phyloP scores from a whole-genome alignment of 441 rosid species.

The Pelargonium citronellum region DNA sequence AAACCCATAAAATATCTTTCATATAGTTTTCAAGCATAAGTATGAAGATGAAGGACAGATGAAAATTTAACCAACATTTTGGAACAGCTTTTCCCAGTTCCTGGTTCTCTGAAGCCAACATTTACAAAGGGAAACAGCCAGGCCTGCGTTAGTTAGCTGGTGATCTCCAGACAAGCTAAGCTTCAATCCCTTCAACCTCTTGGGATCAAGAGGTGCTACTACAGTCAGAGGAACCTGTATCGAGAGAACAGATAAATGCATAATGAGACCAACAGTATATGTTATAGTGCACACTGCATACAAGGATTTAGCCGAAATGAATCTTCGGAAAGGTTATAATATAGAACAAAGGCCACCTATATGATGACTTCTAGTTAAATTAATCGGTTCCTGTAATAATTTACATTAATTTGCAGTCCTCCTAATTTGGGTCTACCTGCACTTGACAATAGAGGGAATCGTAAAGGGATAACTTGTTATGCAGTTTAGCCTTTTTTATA shows the following conservation, averaged over 20 bases:
- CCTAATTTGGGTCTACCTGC: not conserved
- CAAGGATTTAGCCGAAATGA: not conserved
- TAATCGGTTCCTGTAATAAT: not conserved
- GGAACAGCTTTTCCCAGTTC: constrained; percentile 1
- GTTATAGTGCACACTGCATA: not conserved
- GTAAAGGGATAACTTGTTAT: not conserved
- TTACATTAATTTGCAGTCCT: not conserved
- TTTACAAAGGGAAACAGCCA: constrained; percentile 3
- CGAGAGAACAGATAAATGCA: constrained; percentile 14
- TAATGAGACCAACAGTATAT: not conserved
- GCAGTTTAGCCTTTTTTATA: not conserved
- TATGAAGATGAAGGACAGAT: not conserved
- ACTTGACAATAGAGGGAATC: too few relatives aligned
- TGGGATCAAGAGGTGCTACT: constrained; percentile 45
- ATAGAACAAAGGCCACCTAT: not conserved
- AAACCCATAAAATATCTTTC: not conserved
- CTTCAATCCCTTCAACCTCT: not conserved
- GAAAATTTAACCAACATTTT: constrained; percentile 1
- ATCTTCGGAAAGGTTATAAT: not conserved
- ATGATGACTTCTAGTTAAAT: not conserved
- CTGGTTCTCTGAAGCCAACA: constrained; percentile 1
- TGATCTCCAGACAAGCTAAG: constrained; percentile 6
- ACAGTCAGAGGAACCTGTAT: constrained; percentile 64
- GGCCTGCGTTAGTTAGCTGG: not conserved
- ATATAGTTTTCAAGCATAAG: not conserved